These are phyloP conservation scores for Domatiomyces catenatus DNA, from an alignment of 2,329 filamentous ascomycete genomes.

Conservation along the genomic window DNA sequence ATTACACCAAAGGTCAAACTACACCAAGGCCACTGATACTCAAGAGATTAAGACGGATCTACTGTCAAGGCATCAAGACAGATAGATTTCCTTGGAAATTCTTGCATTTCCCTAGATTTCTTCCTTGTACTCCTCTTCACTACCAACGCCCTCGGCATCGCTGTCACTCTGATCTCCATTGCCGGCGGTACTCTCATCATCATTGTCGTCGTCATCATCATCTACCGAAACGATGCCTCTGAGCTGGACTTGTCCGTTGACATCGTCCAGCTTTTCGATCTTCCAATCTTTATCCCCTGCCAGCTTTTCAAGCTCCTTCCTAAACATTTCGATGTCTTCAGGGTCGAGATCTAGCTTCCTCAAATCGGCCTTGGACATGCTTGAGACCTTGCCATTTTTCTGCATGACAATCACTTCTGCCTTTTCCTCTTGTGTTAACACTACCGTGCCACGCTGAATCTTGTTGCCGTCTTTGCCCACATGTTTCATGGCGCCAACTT, in stretches of 20 bases:
- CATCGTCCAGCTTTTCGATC: conserved; percentile 57
- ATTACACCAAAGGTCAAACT: too few relatives aligned
- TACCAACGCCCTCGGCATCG: conserved; percentile 19
- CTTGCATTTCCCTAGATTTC: conserved; percentile 18
- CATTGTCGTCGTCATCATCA: conserved; percentile 34
- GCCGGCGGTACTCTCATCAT: conserved; percentile 18
- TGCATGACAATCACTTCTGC: conserved; percentile 36
- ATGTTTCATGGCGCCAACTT: conserved; percentile 41
- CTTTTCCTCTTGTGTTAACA: conserved; percentile 34
- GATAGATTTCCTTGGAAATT: background rate
- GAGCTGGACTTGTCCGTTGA: conserved; percentile 49
- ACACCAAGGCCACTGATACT: too few relatives aligned
- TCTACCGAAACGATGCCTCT: conserved; percentile 52
- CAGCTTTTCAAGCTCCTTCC: conserved; percentile 50
- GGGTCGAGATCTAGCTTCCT: conserved; percentile 51
- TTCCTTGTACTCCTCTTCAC: conserved; percentile 27
- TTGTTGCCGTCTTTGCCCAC: conserved; percentile 41
- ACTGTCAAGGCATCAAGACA: too few relatives aligned
- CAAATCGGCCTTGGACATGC: conserved; percentile 51
- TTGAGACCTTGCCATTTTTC: conserved; percentile 46
- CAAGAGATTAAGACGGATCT: too few relatives aligned
- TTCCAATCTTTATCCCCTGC: conserved; percentile 63
- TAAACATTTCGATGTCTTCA: conserved; percentile 53
- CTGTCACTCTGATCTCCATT: conserved; percentile 18
- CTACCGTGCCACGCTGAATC: conserved; percentile 43